Conservation (phyloP, 352 stramenopile genomes). For the Globisporangium splendens region DNA sequence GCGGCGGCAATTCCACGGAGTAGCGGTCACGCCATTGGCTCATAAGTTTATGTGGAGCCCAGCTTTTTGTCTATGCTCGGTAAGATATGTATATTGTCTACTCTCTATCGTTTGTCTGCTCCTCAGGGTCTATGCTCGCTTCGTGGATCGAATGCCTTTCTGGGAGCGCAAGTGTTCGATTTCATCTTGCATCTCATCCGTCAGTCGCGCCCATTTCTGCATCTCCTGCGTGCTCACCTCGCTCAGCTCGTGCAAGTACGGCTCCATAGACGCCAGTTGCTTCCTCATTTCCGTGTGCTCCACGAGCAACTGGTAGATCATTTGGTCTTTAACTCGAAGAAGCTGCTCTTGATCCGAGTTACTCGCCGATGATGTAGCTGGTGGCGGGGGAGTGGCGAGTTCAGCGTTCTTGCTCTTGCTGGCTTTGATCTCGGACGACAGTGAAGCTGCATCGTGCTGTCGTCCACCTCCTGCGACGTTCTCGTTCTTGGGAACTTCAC, state of each 20-base stretch:
- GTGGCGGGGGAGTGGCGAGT: not conserved
- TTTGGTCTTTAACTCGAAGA: conserved; percentile 75
- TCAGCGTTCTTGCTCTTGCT: not conserved
- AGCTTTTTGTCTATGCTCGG: not conserved
- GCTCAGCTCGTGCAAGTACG: conserved; percentile 59
- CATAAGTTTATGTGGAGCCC: not conserved
- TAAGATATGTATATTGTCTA: conserved; percentile 3
- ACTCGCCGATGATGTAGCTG: not conserved
- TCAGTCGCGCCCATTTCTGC: conserved; percentile 78
- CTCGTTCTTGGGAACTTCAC: not conserved
- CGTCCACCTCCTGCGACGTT: not conserved
- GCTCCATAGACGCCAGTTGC: conserved; percentile 43
- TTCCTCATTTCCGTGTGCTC: conserved; percentile 54
- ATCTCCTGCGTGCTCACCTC: conserved; percentile 74
- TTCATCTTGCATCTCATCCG: conserved; percentile 78
- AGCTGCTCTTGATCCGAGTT: conserved; percentile 29
- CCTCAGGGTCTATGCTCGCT: not conserved
- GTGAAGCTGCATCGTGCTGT: not conserved
- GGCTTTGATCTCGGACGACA: not conserved
- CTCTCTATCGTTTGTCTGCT: conserved; percentile 1
- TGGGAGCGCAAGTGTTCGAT: conserved; percentile 58
- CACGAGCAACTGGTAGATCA: conserved; percentile 78
- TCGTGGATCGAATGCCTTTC: conserved; percentile 6
- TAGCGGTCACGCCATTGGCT: not conserved
- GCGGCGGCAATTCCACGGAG: not conserved